Evolutionary conservation across 2,329 filamentous ascomycete species (phyloP), one percentile per base, ranked within the genome.

Genomic region (Hymenoscyphus infarciens): DNA sequence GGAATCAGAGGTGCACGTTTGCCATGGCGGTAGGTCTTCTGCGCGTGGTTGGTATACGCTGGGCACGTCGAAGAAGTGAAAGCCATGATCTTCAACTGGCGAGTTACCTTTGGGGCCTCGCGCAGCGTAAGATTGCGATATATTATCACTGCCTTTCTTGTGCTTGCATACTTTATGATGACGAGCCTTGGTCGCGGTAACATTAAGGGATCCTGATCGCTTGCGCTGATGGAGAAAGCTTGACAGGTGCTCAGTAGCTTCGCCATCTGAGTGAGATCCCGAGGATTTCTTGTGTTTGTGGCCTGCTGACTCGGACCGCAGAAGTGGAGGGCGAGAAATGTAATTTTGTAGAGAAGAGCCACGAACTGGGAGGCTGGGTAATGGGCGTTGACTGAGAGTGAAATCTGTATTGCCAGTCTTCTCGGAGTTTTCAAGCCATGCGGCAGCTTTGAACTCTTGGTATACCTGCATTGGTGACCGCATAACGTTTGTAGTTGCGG

Each of bases 381-480:
- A 10, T 49, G 42, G 42, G 11, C 42, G 42, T 22, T 22, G 42
- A 49, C 10, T 22, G 25, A 49, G n/a, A 11, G 42, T 22, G 10
- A 7, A 11, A 11, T 11, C n/a, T 49, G n/a, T 49, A 11, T 19
- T 45, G 13, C 1, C 39, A 45, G 19, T 11, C 3, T 25, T 49
- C 19, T 49, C n/a, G 42, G 42, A 2, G 7, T 49, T 49, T 22
- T 25, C 42, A 25, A 22, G 19, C 42, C 42, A 49, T 22, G 42
- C 42, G 2, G 19, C 42, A 49, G 42, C 42, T 49, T 22, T 49
- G 8, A 19, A 49, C 10, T 49, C 42, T 11, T 49, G 42, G 8
- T 49, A 49, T 25, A 49, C 42, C n/a, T 49, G n/a, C 42, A 49
- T 49, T 49, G 42, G 42, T 22, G 42, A 49, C n/a, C n/a, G 19